These are phyloP conservation scores for Termitomyces heimii DNA, from an alignment of 768 basidiomycete genomes.

Conservation along the genomic window DNA sequence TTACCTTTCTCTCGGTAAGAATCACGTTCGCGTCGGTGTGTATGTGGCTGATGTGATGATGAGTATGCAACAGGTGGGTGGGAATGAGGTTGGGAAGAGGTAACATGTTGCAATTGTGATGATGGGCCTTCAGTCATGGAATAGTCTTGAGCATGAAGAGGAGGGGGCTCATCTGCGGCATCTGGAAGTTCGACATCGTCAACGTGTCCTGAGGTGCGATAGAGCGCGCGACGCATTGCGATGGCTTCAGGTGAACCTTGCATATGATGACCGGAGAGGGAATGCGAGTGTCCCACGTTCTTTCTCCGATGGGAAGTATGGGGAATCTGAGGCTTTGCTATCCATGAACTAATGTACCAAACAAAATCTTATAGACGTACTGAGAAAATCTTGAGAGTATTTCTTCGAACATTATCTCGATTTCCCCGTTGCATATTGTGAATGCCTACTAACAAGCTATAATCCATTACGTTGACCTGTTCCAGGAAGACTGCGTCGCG, in stretches of 20 bases:
- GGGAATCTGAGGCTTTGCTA: constrained; percentile 61
- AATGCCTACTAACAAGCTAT: constrained; percentile 89
- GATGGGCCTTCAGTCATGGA: neutral
- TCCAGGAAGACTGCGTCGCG: constrained; percentile 85
- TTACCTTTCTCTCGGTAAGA: constrained; percentile 43
- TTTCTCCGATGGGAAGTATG: constrained; percentile 48
- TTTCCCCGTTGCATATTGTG: constrained; percentile 91
- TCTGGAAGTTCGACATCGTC: constrained; percentile 23
- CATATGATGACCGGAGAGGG: constrained; percentile 27
- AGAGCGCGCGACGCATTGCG: constrained; percentile 80
- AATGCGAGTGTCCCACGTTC: constrained; percentile 20
- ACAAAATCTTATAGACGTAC: constrained; percentile 34
- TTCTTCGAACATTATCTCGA: constrained; percentile 84
- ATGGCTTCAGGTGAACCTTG: constrained; percentile 71
- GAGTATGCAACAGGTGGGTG: neutral
- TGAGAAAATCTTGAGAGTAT: constrained; percentile 89
- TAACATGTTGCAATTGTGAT: neutral
- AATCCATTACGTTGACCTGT: constrained; percentile 89
- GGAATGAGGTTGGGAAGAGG: neutral
- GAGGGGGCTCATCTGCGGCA: constrained; percentile 11
- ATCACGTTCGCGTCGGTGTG: constrained; percentile 1
- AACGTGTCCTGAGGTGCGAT: constrained; percentile 67
- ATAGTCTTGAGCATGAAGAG: neutral
- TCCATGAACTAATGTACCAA: neutral
- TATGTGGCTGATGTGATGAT: neutral